phyloP scores from a whole-genome alignment of 2,329 filamentous ascomycete species.

The Venturia oleaginea region DNA sequence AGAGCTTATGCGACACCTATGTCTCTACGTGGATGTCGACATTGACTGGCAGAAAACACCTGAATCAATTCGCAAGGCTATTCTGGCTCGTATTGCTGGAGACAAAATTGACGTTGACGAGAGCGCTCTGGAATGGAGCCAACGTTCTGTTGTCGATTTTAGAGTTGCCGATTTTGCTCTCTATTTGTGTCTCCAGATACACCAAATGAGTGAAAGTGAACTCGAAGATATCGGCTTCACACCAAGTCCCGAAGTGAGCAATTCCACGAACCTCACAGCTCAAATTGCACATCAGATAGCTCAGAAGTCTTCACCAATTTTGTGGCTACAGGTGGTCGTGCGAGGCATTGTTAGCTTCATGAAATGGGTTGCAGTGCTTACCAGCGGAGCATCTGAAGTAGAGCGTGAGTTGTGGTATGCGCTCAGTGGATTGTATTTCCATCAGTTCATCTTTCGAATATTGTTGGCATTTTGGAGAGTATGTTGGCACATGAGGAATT shows the following conservation, averaged over 20 bases:
- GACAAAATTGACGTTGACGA: not conserved
- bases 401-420: slow-evolving; percentile 5
- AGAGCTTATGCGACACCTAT: not conserved
- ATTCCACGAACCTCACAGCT: not conserved
- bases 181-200: not conserved
- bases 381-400: slow-evolving; percentile 4
- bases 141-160: not conserved
- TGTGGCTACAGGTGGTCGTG: not conserved
- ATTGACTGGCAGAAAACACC: slow-evolving; percentile 4
- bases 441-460: not conserved
- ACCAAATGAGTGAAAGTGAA: not conserved
- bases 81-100: slow-evolving; percentile 2
- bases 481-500: slow-evolving; percentile 1
- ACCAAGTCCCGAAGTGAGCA: too few species aligned
- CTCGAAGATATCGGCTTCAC: not conserved
- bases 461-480: slow-evolving; percentile 4
- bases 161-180: not conserved
- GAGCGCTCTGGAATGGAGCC: not conserved
- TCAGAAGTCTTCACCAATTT: not conserved
- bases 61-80: not conserved
- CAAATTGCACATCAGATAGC: not conserved
- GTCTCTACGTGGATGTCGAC: not conserved
- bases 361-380: slow-evolving; percentile 6
- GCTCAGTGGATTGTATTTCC: not conserved
- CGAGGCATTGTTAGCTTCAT: not conserved